These are phyloP conservation scores for Nematocida homosporus DNA, from an alignment of 371 early-diverging fungal species.

Conservation along the genomic window DNA sequence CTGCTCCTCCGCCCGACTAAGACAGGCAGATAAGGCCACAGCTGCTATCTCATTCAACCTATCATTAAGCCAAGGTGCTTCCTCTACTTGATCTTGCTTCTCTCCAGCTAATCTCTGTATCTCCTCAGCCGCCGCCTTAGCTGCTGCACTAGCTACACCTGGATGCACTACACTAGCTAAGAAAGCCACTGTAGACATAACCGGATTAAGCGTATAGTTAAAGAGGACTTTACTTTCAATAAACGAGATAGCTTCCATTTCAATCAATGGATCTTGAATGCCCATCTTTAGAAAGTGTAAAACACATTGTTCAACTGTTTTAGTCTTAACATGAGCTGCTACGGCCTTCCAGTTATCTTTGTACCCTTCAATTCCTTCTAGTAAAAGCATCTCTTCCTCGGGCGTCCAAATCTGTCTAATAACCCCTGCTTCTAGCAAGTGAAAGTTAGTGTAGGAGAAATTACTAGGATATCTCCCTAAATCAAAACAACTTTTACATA, in stretches of 20 bases:
- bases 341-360: conserved; percentile 87
- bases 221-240: conserved; percentile 72
- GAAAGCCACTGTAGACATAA: conserved; percentile 85
- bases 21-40: conserved; percentile 71
- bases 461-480: conserved; percentile 49
- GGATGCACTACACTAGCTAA: conserved; percentile 83
- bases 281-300: conserved; percentile 85
- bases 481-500: conserved; percentile 60
- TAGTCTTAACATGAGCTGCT: conserved; percentile 82
- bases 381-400: conserved; percentile 80
- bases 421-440: conserved; percentile 44
- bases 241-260: conserved; percentile 54
- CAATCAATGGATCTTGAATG: conserved; percentile 81
- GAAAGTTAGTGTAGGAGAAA: conserved; percentile 46
- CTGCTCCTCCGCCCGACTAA: conserved; percentile 64
- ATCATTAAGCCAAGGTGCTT: conserved; percentile 50
- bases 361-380: conserved; percentile 88
- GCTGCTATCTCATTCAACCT: conserved; percentile 49
- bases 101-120: conserved; percentile 21
- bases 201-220: conserved; percentile 84
- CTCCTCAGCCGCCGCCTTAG: conserved; percentile 67
- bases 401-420: conserved; percentile 75
- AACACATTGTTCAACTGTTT: conserved; percentile 83
- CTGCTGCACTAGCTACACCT: conserved; percentile 79
- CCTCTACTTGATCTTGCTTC: conserved; percentile 69